phyloP scores from a whole-genome alignment of 495 filamentous ascomycete species.

The Oleoguttula mirabilis region DNA sequence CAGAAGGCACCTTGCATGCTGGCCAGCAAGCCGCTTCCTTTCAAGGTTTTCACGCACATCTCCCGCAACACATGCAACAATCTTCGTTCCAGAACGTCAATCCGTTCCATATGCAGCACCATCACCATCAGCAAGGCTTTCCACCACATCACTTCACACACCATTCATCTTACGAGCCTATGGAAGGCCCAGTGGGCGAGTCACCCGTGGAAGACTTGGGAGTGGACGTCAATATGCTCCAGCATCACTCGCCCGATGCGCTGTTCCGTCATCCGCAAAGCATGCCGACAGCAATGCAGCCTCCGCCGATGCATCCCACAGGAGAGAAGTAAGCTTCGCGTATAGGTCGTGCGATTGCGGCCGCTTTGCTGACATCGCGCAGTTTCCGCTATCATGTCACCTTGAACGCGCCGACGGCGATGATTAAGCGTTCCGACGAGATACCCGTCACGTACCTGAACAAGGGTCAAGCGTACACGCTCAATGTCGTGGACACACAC shows the following conservation, averaged over 20 bases:
- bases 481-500: slow-evolving; percentile 65
- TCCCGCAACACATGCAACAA: slow-evolving; percentile 10
- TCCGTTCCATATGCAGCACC: slow-evolving; percentile 52
- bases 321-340: slow-evolving; percentile 32
- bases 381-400: slow-evolving; percentile 89
- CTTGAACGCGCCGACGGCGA: slow-evolving; percentile 89
- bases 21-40: slow-evolving; percentile 41
- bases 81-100: slow-evolving; percentile 59
- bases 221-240: slow-evolving; percentile 32
- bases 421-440: slow-evolving; percentile 76
- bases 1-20: slow-evolving; percentile 44
- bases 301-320: slow-evolving; percentile 20
- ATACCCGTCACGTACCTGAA: slow-evolving; percentile 94
- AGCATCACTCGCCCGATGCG: slow-evolving; percentile 28
- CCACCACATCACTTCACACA: slow-evolving; percentile 73
- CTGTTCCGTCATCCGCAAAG: slow-evolving; percentile 26
- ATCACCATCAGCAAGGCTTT: slow-evolving; percentile 43
- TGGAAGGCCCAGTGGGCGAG: slow-evolving; percentile 53
- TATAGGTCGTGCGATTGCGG: too few relatives aligned
- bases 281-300: slow-evolving; percentile 21
- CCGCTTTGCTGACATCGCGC: slow-evolving; percentile 24
- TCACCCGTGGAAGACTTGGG: slow-evolving; percentile 46
- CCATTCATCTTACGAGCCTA: slow-evolving; percentile 64
- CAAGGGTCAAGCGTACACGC: slow-evolving; percentile 83
- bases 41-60: slow-evolving; percentile 42